phyloP scores from a whole-genome alignment of 192 early-diverging fungal genomes.

The Pilobolus umbonatus region DNA sequence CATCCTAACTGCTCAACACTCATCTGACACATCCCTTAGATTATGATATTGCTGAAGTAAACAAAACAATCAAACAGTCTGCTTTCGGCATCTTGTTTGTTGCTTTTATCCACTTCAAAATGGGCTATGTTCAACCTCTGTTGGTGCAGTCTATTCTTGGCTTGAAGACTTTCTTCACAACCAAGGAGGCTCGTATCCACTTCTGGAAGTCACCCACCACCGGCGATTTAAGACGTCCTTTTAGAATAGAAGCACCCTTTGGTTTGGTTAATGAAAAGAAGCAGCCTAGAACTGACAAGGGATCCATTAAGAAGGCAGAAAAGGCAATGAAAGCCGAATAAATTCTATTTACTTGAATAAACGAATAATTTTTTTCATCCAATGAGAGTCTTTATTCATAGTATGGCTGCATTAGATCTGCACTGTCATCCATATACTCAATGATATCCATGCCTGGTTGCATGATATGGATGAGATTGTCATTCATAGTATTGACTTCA shows the following conservation, averaged over 20 bases:
- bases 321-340: conserved; percentile 39
- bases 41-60: conserved; percentile 70
- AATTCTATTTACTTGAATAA: background rate
- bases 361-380: too few species aligned
- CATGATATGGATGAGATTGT: too few species aligned
- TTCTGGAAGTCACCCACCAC: conserved; percentile 65
- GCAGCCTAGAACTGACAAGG: conserved; percentile 46
- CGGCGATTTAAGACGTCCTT: conserved; percentile 81
- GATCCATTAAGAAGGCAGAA: conserved; percentile 51
- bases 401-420: too few species aligned
- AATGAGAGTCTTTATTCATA: too few species aligned
- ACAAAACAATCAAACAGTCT: conserved; percentile 66
- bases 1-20: too few species aligned
- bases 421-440: too few species aligned
- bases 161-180: conserved; percentile 62
- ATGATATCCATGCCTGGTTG: too few species aligned
- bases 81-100: conserved; percentile 68
- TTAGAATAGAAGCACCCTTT: conserved; percentile 74
- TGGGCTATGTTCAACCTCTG: conserved; percentile 82
- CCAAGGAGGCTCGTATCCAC: conserved; percentile 76
- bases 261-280: conserved; percentile 38
- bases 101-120: conserved; percentile 80
- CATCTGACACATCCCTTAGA: too few species aligned
- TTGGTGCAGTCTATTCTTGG: conserved; percentile 82
- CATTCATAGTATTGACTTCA: too few species aligned